phyloP scores from a whole-genome alignment of 1,284 basidiomycete genomes.

The Flammula alnicola region DNA sequence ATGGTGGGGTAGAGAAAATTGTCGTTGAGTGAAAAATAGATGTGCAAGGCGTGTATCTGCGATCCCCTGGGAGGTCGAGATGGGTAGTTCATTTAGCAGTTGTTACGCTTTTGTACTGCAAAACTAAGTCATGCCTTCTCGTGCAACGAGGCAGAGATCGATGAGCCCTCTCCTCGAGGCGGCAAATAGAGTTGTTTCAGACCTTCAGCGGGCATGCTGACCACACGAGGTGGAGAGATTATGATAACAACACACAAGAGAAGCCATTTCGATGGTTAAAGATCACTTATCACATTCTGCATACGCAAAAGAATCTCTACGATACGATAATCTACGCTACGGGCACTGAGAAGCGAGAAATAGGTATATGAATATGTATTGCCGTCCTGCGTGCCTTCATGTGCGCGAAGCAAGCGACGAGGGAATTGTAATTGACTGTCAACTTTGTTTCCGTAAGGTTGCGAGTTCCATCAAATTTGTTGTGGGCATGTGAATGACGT shows the following conservation, averaged over 20 bases:
- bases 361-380: slow-evolving; percentile 8
- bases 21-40: slow-evolving; percentile 7
- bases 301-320: slow-evolving; percentile 5
- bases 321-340: slow-evolving; percentile 15
- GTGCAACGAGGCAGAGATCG: slow-evolving; percentile 18
- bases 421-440: slow-evolving; percentile 8
- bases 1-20: slow-evolving; percentile 11
- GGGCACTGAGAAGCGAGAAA: slow-evolving; percentile 10
- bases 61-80: slow-evolving; percentile 23
- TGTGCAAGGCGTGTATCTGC: slow-evolving; percentile 13
- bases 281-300: slow-evolving; percentile 5
- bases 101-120: slow-evolving; percentile 19
- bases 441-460: slow-evolving; percentile 6
- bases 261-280: background rate
- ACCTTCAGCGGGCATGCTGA: slow-evolving; percentile 16
- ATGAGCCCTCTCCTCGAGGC: slow-evolving; percentile 22
- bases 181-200: slow-evolving; percentile 2
- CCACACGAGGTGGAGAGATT: slow-evolving; percentile 18
- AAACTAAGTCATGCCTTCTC: slow-evolving; percentile 8
- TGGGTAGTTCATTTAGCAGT: slow-evolving; percentile 10
- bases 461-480: background rate
- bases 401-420: background rate
- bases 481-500: background rate
- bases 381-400: background rate
- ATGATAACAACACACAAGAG: slow-evolving; percentile 1